Base-by-base conservation (phyloP, 2,329 filamentous ascomycete species). In the Clonostachys rhizophaga region DNA sequence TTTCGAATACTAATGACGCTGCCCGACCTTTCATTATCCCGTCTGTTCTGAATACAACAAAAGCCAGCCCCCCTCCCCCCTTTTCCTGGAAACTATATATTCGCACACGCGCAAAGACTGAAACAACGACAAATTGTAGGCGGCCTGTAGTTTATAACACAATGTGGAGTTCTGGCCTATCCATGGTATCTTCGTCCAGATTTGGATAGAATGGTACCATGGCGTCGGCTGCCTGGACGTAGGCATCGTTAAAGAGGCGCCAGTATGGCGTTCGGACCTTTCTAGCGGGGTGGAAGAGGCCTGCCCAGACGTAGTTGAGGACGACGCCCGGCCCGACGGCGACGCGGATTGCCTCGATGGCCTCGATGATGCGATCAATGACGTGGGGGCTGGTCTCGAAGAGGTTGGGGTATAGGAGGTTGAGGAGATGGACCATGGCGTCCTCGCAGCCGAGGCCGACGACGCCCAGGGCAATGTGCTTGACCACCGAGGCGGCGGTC, bases 301-400 rank as follows among this genome's bases (percentile, higher is more conserved):
- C 94, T 0, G 94, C 92, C 91, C 91, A 97, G 50, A 97, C 86
- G 66, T 99, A 99, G 71, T 99, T 99, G 79, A 99, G 87, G 35
- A 96, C 89, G 18, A 95, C 74, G 4, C 94, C 94, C 0, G 91
- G 89, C 1, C 94, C 94, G 41, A 97, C 87, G 0, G 92, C 91
- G 75, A 96, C 90, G 43, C 94, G 84, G 52, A 99, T 89, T 37
- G 91, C 94, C 66, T 97, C 94, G 55, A 99, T 95, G 44, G 95
- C 94, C 67, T 99, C 95, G 53, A 99, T 87, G 56, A 99, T 95
- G 41, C 94, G 85, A 68, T 99, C 94, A 58, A 99, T 99, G 59
- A 99, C 94, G 78, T 99, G 94, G 1, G 94, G 94, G 57, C 87
- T 94, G 6, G 94, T 99, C 69, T 99, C 94, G 68, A 97, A 99